These are phyloP conservation scores for Pythium aristosporum DNA, from an alignment of 352 stramenopile genomes.

Conservation along the genomic window DNA sequence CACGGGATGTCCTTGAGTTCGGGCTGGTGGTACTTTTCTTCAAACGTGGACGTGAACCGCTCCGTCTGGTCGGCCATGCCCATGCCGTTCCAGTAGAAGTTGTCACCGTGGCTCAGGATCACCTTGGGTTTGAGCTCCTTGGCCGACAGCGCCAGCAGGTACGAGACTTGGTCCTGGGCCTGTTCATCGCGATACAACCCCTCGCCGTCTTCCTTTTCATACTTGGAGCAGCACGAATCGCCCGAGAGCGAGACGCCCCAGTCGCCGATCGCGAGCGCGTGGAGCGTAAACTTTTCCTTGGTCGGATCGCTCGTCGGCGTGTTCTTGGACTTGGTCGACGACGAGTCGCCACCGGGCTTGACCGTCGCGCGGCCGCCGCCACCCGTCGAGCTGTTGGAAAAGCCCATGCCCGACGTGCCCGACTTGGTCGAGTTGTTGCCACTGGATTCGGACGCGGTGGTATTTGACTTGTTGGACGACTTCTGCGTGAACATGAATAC, in stretches of 20 bases:
- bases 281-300: slow-evolving; percentile 19
- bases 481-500: background rate
- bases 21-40: slow-evolving; percentile 57
- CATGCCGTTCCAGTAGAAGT: slow-evolving; percentile 85
- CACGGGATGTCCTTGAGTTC: slow-evolving; percentile 62
- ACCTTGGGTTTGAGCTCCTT: slow-evolving; percentile 48
- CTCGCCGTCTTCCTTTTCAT: slow-evolving; percentile 24
- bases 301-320: slow-evolving; percentile 11
- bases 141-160: slow-evolving; percentile 31
- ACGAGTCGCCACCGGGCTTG: slow-evolving; percentile 6
- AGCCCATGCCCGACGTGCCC: background rate
- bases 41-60: slow-evolving; percentile 71
- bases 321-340: background rate
- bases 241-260: slow-evolving; percentile 25
- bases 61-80: slow-evolving; percentile 43
- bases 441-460: background rate
- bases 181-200: slow-evolving; percentile 34
- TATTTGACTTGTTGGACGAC: background rate
- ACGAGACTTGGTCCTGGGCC: slow-evolving; percentile 30
- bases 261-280: slow-evolving; percentile 27
- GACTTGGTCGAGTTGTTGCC: background rate
- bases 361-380: slow-evolving; percentile 1
- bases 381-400: slow-evolving; percentile 4
- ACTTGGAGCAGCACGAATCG: slow-evolving; percentile 30
- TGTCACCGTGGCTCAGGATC: slow-evolving; percentile 76